Percentiles rank a stretch among this genome's conserved stretches.
phyloP scores from a whole-genome alignment of 1,284 basidiomycete species.

The Ganoderma lingzhi region DNA sequence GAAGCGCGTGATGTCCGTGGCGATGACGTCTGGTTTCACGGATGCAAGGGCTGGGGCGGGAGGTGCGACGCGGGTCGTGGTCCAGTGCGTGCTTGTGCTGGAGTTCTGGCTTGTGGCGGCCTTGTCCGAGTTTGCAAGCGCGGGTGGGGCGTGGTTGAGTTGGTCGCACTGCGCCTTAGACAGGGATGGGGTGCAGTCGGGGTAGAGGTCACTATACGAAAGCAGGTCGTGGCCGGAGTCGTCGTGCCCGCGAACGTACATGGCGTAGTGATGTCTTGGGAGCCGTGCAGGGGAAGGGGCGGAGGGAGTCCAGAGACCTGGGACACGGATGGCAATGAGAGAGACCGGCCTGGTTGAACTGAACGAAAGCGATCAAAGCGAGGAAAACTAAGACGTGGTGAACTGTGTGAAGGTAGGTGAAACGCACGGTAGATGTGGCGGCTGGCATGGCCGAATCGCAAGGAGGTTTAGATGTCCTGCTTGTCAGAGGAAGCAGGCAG shows the following conservation, averaged over 20 bases:
- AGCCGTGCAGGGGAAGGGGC: conserved; percentile 5
- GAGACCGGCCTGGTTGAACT: neutral
- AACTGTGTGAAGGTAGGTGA: neutral
- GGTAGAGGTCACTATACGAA: conserved; percentile 11
- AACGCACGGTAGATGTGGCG: neutral
- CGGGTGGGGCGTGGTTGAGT: neutral
- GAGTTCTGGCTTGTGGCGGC: neutral
- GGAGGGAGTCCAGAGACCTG: neutral
- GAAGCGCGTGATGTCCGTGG: conserved; percentile 23
- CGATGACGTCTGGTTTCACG: conserved; percentile 22
- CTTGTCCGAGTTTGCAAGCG: conserved; percentile 4
- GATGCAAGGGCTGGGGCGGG: conserved; percentile 7
- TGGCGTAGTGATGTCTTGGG: conserved; percentile 2
- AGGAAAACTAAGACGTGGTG: conserved; percentile 4
- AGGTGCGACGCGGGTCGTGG: conserved; percentile 7
- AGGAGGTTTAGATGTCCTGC: neutral
- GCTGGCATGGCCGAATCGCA: conserved; percentile 1
- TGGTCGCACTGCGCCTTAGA: neutral
- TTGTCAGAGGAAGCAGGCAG: neutral
- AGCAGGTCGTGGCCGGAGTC: conserved; percentile 9
- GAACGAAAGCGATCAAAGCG: neutral
- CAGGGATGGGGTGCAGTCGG: neutral
- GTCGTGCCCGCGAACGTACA: conserved; percentile 7
- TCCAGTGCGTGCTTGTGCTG: neutral
- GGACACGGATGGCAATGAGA: neutral